These are phyloP conservation scores for Geotrichum macrosporum DNA, from an alignment of 1,139 yeast genomes.

Conservation along the genomic window DNA sequence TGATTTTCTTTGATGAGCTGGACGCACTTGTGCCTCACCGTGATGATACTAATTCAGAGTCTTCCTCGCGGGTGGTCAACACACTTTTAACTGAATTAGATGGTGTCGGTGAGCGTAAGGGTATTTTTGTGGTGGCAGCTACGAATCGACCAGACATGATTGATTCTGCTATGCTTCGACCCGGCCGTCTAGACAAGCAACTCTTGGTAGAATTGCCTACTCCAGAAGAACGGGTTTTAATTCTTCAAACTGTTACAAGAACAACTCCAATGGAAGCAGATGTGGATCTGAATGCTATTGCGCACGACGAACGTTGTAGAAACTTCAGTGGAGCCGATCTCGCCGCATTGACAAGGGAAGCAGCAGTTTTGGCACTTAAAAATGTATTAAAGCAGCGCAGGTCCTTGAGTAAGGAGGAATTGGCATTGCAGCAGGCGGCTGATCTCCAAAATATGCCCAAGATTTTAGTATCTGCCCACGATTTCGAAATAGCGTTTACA, in stretches of 20 bases:
- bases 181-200: slow-evolving; percentile 93
- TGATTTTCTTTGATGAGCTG: slow-evolving; percentile 90
- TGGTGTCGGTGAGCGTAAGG: slow-evolving; percentile 87
- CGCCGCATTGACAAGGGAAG: slow-evolving; percentile 86
- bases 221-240: slow-evolving; percentile 71
- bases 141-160: slow-evolving; percentile 98
- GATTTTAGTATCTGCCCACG: slow-evolving; percentile 55
- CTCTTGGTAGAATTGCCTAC: slow-evolving; percentile 85
- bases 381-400: slow-evolving; percentile 33
- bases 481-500: slow-evolving; percentile 66
- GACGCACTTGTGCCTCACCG: slow-evolving; percentile 95
- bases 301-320: slow-evolving; percentile 72
- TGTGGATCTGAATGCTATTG: slow-evolving; percentile 59
- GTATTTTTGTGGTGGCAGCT: slow-evolving; percentile 93
- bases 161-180: slow-evolving; percentile 96
- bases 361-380: slow-evolving; percentile 84
- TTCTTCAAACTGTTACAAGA: slow-evolving; percentile 67
- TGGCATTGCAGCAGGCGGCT: slow-evolving; percentile 29
- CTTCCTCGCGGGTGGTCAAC: slow-evolving; percentile 90
- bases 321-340: slow-evolving; percentile 96
- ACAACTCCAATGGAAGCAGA: slow-evolving; percentile 67
- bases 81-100: slow-evolving; percentile 90
- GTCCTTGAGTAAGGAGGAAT: slow-evolving; percentile 29
- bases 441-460: slow-evolving; percentile 32
- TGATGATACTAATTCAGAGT: slow-evolving; percentile 77